These are phyloP conservation scores for Mucor saturninus DNA, from an alignment of 371 early-diverging fungal species.

Conservation along the genomic window DNA sequence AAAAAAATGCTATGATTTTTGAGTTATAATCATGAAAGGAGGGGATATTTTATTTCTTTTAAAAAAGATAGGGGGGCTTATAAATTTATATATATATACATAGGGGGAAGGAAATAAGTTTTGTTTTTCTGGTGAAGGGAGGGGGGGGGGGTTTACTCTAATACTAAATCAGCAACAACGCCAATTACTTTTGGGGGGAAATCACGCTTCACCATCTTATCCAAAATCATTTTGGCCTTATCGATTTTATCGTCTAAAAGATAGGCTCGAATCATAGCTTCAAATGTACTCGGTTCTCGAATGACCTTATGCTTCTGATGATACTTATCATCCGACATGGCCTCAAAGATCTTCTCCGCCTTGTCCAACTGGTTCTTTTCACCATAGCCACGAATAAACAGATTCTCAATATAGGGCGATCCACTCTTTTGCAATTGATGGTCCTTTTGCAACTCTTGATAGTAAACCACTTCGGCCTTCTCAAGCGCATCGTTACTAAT, in stretches of 20 bases:
- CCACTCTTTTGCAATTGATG: constrained; percentile 36
- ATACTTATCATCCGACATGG: constrained; percentile 58
- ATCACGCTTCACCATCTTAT: constrained; percentile 49
- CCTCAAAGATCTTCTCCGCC: constrained; percentile 56
- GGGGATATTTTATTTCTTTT: too few relatives aligned
- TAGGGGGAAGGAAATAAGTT: too few relatives aligned
- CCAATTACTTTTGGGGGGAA: constrained; percentile 56
- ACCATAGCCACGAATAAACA: constrained; percentile 68
- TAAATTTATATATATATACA: too few relatives aligned
- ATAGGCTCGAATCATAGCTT: constrained; percentile 65
- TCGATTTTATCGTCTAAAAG: constrained; percentile 48
- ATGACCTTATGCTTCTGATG: constrained; percentile 34
- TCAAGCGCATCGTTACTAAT: constrained; percentile 51
- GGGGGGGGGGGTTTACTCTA: not conserved
- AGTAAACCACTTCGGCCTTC: constrained; percentile 53
- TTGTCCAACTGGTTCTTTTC: constrained; percentile 45
- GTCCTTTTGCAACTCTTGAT: constrained; percentile 28
- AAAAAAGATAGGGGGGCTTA: too few relatives aligned
- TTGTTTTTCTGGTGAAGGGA: not conserved
- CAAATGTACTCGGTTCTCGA: constrained; percentile 70
- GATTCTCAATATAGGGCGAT: constrained; percentile 67
- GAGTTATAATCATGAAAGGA: too few relatives aligned
- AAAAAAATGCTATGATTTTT: too few relatives aligned
- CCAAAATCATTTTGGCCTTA: constrained; percentile 50
- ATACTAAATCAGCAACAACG: constrained; percentile 40